Base-by-base conservation (phyloP, 2,329 filamentous ascomycete species). In the Cytospora piceae region DNA sequence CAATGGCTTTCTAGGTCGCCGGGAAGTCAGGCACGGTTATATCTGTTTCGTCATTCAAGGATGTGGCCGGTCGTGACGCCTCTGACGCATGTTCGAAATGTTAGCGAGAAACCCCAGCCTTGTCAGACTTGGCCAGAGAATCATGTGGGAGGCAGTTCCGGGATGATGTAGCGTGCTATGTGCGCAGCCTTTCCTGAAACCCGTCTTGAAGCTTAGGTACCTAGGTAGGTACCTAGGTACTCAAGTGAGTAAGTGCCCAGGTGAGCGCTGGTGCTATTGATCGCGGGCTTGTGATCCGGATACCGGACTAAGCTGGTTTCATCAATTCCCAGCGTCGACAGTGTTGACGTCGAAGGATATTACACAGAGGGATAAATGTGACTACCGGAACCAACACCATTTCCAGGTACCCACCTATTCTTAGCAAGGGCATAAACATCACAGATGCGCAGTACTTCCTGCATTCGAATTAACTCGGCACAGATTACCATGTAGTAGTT, bases 1-100 rank as follows among this genome's bases (percentile, higher is more conserved):
- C 42, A n/a, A 49, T 51, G 29, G 42, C 32, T 9, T 37, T 34
- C 52, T 15, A 42, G 17, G 42, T 49, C 60, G 51, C 39, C 51
- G 56, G 61, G 34, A 58, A 63, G 49, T 60, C 54, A 55, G 39
- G 60, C n/a, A 42, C 37, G 56, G 60, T 9, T 24, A 39, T n/a
- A 3, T 61, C 63, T 61, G 63, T 61, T 61, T 65, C 58, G 63
- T 52, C 58, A 17, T 61, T 11, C 63, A 55, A 61, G 63, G 63
- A 65, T 65, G 54, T 49, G 58, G 58, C 58, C 46, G 42, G 56
- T 32, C 62, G 63, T 15, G 34, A 62, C 63, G 54, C 17, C 17
- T 52, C 61, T 61, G 46, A 58, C 53, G 39, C 59, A 61, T 49
- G 58, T 46, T 34, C 29, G 15, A 29, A 57, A 42, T 46, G 57